Evolutionary conservation across 306 rosid genomes (phyloP).

Genomic region (Ziziphus jujuba): DNA sequence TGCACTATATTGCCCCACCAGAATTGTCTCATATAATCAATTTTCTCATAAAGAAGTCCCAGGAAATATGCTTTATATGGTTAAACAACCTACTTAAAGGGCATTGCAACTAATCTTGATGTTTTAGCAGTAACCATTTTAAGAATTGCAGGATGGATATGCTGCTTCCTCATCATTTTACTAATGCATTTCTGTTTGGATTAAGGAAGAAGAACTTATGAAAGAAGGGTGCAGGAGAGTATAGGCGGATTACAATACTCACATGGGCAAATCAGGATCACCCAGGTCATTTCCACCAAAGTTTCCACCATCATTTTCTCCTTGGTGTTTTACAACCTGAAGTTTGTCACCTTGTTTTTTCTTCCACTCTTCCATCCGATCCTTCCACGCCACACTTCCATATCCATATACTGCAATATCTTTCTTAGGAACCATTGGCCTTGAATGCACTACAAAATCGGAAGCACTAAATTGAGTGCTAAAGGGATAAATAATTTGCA

Average conservation of each 20-base stretch:
- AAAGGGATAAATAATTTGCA: slow-evolving; percentile 7
- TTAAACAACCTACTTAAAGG: too few relatives aligned
- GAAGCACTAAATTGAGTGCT: slow-evolving; percentile 20
- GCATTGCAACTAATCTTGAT: too few relatives aligned
- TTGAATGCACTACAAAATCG: slow-evolving; percentile 66
- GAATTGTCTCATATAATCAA: too few relatives aligned
- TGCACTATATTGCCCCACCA: too few relatives aligned
- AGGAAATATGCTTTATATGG: too few relatives aligned
- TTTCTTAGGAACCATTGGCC: slow-evolving; percentile 95
- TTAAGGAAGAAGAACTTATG: too few relatives aligned
- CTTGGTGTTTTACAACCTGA: slow-evolving; percentile 90
- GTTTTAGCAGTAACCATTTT: too few relatives aligned
- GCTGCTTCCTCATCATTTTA: too few relatives aligned
- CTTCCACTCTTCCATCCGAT: slow-evolving; percentile 97
- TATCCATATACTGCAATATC: slow-evolving; percentile 94
- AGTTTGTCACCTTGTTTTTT: slow-evolving; percentile 83
- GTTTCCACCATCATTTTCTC: slow-evolving; percentile 47
- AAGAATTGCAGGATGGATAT: too few relatives aligned
- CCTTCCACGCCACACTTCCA: slow-evolving; percentile 98
- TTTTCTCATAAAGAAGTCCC: too few relatives aligned
- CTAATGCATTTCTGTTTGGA: too few relatives aligned
- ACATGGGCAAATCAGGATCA: slow-evolving; percentile 89
- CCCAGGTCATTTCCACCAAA: slow-evolving; percentile 57
- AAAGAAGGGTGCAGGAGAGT: not conserved
- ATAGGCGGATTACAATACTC: slow-evolving; percentile 21